Conservation (phyloP, 139 green algal genomes). For the Desmodesmus armatus region DNA sequence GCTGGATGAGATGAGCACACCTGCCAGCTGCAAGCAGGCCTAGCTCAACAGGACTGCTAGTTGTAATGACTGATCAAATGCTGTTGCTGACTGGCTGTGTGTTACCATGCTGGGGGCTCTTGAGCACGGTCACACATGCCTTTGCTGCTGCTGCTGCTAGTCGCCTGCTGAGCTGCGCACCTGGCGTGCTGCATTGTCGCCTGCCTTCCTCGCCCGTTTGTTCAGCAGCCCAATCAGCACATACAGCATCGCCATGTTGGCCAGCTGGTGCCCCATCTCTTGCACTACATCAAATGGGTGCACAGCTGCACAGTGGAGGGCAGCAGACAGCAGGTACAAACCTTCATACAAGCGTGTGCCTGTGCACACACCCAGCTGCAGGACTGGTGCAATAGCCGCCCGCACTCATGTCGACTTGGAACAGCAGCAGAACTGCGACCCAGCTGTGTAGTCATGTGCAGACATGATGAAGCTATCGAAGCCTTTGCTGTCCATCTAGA, state of each 20-base stretch:
- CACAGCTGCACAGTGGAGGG: not conserved
- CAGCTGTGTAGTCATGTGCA: too few relatives aligned
- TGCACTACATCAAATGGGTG: slow-evolving; percentile 23
- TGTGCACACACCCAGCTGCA: not conserved
- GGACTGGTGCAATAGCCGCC: too few relatives aligned
- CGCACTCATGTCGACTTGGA: too few relatives aligned
- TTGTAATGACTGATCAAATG: too few relatives aligned
- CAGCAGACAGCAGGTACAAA: not conserved
- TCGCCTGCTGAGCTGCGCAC: slow-evolving; percentile 33
- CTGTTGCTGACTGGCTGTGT: too few relatives aligned
- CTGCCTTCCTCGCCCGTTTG: slow-evolving; percentile 53
- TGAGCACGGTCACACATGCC: not conserved
- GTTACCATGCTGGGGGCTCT: too few relatives aligned
- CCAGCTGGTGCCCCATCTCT: slow-evolving; percentile 70
- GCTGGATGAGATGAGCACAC: too few relatives aligned
- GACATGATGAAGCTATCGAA: too few relatives aligned
- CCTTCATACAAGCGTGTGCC: too few relatives aligned
- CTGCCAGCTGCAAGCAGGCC: slow-evolving; percentile 12
- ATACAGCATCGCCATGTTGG: slow-evolving; percentile 78
- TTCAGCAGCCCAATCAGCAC: slow-evolving; percentile 70
- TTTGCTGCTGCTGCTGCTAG: not conserved
- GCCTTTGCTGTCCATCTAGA: too few relatives aligned
- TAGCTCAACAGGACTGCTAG: too few relatives aligned
- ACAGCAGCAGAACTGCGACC: too few relatives aligned
- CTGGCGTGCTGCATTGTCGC: slow-evolving; percentile 61